phyloP scores from a whole-genome alignment of 2,329 filamentous ascomycete species.

The Monilinia vaccinii-corymbosi region DNA sequence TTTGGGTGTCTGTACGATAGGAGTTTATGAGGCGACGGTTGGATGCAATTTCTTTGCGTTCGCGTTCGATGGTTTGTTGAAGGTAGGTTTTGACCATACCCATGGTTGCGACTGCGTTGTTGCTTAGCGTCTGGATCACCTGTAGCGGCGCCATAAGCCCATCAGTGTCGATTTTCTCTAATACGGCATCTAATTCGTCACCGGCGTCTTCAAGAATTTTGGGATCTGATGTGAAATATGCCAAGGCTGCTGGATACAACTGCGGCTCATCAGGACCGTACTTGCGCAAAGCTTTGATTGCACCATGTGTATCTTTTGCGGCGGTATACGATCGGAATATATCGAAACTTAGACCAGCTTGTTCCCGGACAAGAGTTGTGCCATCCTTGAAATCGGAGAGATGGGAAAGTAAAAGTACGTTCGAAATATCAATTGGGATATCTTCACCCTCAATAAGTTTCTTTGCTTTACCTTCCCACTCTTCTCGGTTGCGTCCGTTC shows the following conservation, averaged over 20 bases:
- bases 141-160: slow-evolving; percentile 92
- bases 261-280: slow-evolving; percentile 88
- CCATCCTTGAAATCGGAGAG: slow-evolving; percentile 84
- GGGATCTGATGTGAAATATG: slow-evolving; percentile 84
- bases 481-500: slow-evolving; percentile 59
- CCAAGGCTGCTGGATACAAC: slow-evolving; percentile 82
- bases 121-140: slow-evolving; percentile 83
- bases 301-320: slow-evolving; percentile 82
- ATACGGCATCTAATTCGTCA: slow-evolving; percentile 69
- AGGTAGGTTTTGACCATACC: slow-evolving; percentile 94
- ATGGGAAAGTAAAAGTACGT: slow-evolving; percentile 85
- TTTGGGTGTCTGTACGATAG: slow-evolving; percentile 74
- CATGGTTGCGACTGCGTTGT: slow-evolving; percentile 83
- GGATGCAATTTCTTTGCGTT: slow-evolving; percentile 71
- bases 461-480: slow-evolving; percentile 89
- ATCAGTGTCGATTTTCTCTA: slow-evolving; percentile 81
- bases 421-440: slow-evolving; percentile 85
- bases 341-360: slow-evolving; percentile 83
- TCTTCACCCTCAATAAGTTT: slow-evolving; percentile 74
- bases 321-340: slow-evolving; percentile 96
- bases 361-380: slow-evolving; percentile 85
- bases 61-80: slow-evolving; percentile 76
- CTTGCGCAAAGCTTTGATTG: slow-evolving; percentile 80
- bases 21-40: slow-evolving; percentile 77
- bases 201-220: slow-evolving; percentile 78